These are phyloP conservation scores for Chlorella ohadii DNA, from an alignment of 139 green algal species.

Conservation along the genomic window DNA sequence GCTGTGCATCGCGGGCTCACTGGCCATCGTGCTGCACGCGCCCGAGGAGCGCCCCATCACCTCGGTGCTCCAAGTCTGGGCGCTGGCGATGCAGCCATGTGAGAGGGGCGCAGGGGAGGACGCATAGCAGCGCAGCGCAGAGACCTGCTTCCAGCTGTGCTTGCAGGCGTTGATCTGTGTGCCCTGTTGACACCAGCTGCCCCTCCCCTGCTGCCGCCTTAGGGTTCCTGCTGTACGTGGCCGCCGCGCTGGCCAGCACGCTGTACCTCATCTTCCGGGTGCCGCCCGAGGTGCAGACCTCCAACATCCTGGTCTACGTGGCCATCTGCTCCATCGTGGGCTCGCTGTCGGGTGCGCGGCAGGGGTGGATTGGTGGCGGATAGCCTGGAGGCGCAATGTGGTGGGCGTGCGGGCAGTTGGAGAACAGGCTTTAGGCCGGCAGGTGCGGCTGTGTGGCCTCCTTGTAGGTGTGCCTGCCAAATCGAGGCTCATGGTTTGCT, in stretches of 20 bases:
- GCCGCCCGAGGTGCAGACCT: conserved; percentile 67
- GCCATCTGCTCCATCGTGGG: conserved; percentile 95
- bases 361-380: neutral
- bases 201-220: conserved; percentile 19
- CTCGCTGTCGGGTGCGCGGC: conserved; percentile 69
- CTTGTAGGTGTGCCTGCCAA: too few relatives aligned
- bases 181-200: too few relatives aligned
- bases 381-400: neutral
- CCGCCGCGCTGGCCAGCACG: conserved; percentile 59
- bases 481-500: too few relatives aligned
- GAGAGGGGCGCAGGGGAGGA: neutral
- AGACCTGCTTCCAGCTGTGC: too few relatives aligned
- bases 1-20: conserved; percentile 91
- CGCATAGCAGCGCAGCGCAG: too few relatives aligned
- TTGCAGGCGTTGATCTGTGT: too few relatives aligned
- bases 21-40: conserved; percentile 94
- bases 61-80: conserved; percentile 87
- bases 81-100: conserved; percentile 87
- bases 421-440: too few relatives aligned
- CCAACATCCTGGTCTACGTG: conserved; percentile 94
- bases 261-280: conserved; percentile 75
- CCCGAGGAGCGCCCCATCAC: conserved; percentile 81
- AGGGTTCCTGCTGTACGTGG: conserved; percentile 90
- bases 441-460: too few relatives aligned
- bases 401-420: neutral